Base-by-base conservation (phyloP, 164 flowering plant species). In the Vitis rupestris region DNA sequence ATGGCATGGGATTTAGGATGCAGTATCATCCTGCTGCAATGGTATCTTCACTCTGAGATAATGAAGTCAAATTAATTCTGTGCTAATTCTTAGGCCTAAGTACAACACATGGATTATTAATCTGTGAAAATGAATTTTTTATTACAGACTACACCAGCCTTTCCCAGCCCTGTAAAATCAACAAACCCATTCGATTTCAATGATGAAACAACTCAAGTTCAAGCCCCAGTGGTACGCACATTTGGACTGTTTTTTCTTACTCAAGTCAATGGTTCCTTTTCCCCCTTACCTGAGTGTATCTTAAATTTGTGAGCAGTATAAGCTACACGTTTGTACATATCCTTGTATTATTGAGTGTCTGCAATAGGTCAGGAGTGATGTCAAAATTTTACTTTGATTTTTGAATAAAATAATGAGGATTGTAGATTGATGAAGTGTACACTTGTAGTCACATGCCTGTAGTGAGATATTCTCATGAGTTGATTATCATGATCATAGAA, bases 151-250 rank as follows among this genome's bases (percentile, higher is more conserved):
- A 56, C 17, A 19, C 63, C 66, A 13, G 68, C 73, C 68, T 79
- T 74, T 70, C 63, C 74, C 15, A 69, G 55, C 64, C 52, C 78
- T 14, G 53, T 73, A 59, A 78, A 50, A 65, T 73, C 88, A 54
- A 63, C 62, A 54, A 87, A 87, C 58, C 90, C 90, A 3, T 87
- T 87, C 70, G 87, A 87, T 73, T 8, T 77, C 16, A 76, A 59
- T 60, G 65, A 66, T 48, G 77, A 77, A 47, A 60, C 71, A 17
- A 17, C 53, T 63, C 65, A 66, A 67, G 50, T 37, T 55, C 82
- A 75, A 70, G 61, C 63, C 10, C 37, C 80, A 63, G 51, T 49
- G 62, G 84, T 86, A 79, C 16, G 79, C 56, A 60, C 27, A 49
- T n/a, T 60, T 62, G 4, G 50, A 60, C 31, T 69, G 47, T 16